Evolutionary conservation across 495 filamentous ascomycete species (phyloP), one percentile per base, ranked within the genome.

Genomic region (Hypoxylon crocopeplum): DNA sequence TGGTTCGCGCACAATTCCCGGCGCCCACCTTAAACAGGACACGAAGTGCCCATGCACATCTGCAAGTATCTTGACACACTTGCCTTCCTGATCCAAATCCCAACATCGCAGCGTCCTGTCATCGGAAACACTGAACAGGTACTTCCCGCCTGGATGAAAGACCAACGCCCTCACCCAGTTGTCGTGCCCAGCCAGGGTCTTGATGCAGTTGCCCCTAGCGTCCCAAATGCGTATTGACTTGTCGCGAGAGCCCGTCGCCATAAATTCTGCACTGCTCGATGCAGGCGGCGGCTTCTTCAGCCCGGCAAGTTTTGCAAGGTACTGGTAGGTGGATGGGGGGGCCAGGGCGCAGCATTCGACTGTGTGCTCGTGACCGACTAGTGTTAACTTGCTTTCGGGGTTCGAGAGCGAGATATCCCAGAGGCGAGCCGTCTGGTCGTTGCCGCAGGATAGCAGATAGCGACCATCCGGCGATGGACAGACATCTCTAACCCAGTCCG

Each of bases 81-180:
- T 88, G 13, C 90, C 90, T 70, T 97, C 93, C 66, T 98, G 94
- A 11, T 82, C 80, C 7, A 98, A 77, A 75, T 98, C 94, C 94
- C 94, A 98, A 76, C 93, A 97, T 36, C 93, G 80, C 27, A 98
- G 77, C 10, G 91, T 93, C 72, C 96, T 96, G 70, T 98, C 94
- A 65, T 98, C 94, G 19, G 87, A 78, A 3, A 88, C 89, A 25
- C 86, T 91, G 13, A 98, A 73, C 1, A 98, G 80, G 61, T 94
- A 98, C 72, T 96, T 96, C 0, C 94, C 94, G 2, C 91, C 92
- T 0, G 94, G 94, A 62, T 98, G 94, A 71, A 96, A 98, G 13
- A 91, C 86, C 10, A 98, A 67, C 1, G 80, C 89, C 7, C 92
- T 85, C 1, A 98, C 88, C 94, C 94, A 98, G 69, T 97, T 98